These are phyloP conservation scores for Colletotrichum horii DNA, from an alignment of 2,329 filamentous ascomycete genomes.

Conservation along the genomic window DNA sequence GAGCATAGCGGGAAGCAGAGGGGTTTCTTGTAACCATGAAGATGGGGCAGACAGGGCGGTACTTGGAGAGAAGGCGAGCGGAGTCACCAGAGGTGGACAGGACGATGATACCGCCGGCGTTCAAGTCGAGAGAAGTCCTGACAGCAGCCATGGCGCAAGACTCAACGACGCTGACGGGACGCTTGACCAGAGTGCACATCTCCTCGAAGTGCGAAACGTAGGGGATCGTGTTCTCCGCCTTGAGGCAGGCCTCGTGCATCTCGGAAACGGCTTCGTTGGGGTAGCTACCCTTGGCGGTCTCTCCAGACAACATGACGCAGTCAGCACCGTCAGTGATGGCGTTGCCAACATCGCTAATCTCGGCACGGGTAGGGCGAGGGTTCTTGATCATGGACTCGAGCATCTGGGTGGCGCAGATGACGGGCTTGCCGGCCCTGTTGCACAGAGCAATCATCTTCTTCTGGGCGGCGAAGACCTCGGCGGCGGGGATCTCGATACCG, in stretches of 20 bases:
- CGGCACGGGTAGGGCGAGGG: constrained; percentile 94
- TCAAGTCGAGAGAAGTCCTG: constrained; percentile 92
- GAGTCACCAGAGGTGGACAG: constrained; percentile 95
- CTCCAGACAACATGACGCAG: constrained; percentile 99
- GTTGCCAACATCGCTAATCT: constrained; percentile 98
- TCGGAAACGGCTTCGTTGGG: constrained; percentile 89
- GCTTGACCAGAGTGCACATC: constrained; percentile 80
- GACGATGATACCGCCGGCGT: constrained; percentile 94
- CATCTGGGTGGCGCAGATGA: constrained; percentile 99
- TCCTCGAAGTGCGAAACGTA: constrained; percentile 98
- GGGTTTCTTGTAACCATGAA: constrained; percentile 97
- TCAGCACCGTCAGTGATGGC: constrained; percentile 97
- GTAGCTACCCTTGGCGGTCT: constrained; percentile 98
- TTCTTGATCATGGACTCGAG: constrained; percentile 99
- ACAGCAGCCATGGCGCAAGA: constrained; percentile 97
- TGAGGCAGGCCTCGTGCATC: constrained; percentile 98
- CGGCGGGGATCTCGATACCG: constrained; percentile 97
- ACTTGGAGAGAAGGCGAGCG: constrained; percentile 95
- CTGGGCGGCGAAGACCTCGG: constrained; percentile 98
- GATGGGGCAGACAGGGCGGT: constrained; percentile 97
- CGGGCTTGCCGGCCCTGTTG: constrained; percentile 98
- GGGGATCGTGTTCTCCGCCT: constrained; percentile 96
- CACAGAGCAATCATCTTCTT: constrained; percentile 99
- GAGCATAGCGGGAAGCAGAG: constrained; percentile 84
- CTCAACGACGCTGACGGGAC: constrained; percentile 88